Evolutionary conservation across 495 filamentous ascomycete species (phyloP), one percentile per base, ranked within the genome.

Genomic region (Daldinia caldariorum): DNA sequence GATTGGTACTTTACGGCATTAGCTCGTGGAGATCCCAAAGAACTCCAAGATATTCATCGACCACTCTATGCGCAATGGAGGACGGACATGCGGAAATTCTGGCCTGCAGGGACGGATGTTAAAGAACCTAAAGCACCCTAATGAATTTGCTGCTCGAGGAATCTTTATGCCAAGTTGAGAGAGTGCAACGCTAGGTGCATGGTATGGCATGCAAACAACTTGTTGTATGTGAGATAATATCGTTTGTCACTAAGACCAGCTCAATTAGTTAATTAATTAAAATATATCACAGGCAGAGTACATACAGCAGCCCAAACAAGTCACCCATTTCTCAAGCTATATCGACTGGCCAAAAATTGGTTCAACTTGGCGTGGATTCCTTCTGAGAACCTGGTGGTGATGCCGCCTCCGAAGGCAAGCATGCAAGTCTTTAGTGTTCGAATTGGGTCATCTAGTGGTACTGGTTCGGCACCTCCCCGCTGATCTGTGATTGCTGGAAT

Each of bases 1-100:
- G 61, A 64, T 49, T 64, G 61, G 61, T 64, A 64, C 22, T 64
- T 64, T 26, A 51, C 38, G 39, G 61, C 61, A 4, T 16, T 64
- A 10, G 49, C 49, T 16, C 53, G 53, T 13, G 61, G 61, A 6
- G 61, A 64, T 37, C 29, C 61, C 10, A 58, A 57, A 16, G 61
- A 64, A 29, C 34, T 64, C n/a, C 51, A 16, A 55, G 20, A 22
- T 2, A 58, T 64, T 16, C 53, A 64, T 18, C 37, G 26, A 5
- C 61, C 61, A 13, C 61, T 64, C 10, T 64, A 47, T 50, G 51
- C 53, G 6, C 10, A 18, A 6, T 64, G 61, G 61, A 64, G 61
- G 39, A 57, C 61, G 13, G 39, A 64, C 12, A 57, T 64, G 53
- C 39, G 51, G 61, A 38, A 43, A 4, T 37, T 64, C 18, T 20